Evolutionary conservation across 2,329 filamentous ascomycete genomes (phyloP), one percentile per base, ranked within the genome.

Genomic region (Graphilbum fragrans): DNA sequence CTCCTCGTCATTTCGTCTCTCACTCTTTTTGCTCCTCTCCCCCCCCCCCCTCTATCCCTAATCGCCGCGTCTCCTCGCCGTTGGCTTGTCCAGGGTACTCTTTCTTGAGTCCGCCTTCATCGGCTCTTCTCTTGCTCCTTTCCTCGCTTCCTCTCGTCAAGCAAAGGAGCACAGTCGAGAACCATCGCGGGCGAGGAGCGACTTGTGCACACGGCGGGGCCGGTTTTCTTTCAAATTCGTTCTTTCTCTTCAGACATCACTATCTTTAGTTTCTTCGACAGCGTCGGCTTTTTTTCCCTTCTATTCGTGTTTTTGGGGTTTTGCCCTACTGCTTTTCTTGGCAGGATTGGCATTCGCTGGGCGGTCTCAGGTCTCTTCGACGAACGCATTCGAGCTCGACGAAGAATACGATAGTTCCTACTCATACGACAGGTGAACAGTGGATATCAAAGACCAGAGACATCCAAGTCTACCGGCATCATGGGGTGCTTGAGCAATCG

Each of bases 401-500:
- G n/a, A n/a, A n/a, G n/a, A n/a, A n/a, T n/a, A n/a, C n/a, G n/a
- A n/a, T n/a, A n/a, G n/a, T n/a, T n/a, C n/a, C n/a, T n/a, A n/a
- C n/a, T n/a, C n/a, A n/a, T n/a, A n/a, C n/a, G n/a, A n/a, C 29
- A 32, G 12, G 29, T 32, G 14, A 16, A 5, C 29, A 16, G n/a
- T 19, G 4, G 5, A 35, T 5, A 35, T 16, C 33, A 35, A 35
- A 18, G 10, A 20, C 31, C 31, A n/a, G 8, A 6, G 9, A 33
- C 6, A 29, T 14, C 25, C 25, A 8, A 8, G n/a, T 34, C n/a
- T 14, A 19, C 17, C 32, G 32, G 16, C 58, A 72, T 55, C 38
- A 86, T 87, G 82, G 70, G 73, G 51, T 83, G 79, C 56, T 67
- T 74, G 51, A 72, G 75, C 48, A 73, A 77, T 50, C 64, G 71